Conservation (phyloP, 768 basidiomycete species). For the Chalciporus sphaerocephalus region DNA sequence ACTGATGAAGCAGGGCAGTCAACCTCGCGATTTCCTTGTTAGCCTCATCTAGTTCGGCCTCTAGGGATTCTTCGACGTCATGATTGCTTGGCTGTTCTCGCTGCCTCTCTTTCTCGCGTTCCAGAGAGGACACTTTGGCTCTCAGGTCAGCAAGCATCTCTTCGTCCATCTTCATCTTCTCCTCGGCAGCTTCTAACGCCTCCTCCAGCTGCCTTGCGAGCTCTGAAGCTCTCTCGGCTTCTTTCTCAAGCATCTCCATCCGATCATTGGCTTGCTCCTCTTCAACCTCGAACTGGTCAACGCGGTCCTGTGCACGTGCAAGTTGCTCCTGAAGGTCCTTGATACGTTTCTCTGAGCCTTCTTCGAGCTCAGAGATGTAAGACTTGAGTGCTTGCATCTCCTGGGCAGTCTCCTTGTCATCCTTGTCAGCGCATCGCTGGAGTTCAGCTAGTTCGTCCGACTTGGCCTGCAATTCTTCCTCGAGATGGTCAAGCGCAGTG, state of each 20-base stretch:
- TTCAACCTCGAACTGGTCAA: slow-evolving; percentile 40
- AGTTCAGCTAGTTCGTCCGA: slow-evolving; percentile 22
- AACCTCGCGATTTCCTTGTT: slow-evolving; percentile 71
- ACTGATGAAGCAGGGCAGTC: slow-evolving; percentile 61
- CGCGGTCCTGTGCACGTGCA: slow-evolving; percentile 40
- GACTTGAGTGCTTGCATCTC: slow-evolving; percentile 41
- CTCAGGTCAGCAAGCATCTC: slow-evolving; percentile 48
- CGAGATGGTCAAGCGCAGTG: slow-evolving; percentile 23
- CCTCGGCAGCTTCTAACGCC: slow-evolving; percentile 70
- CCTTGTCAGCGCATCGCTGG: slow-evolving; percentile 22
- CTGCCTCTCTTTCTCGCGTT: slow-evolving; percentile 50
- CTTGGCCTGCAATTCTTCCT: slow-evolving; percentile 43
- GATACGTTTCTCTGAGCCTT: slow-evolving; percentile 47
- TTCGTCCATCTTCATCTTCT: slow-evolving; percentile 62
- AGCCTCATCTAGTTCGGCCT: slow-evolving; percentile 73
- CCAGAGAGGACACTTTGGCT: slow-evolving; percentile 47
- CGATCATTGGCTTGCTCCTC: slow-evolving; percentile 48
- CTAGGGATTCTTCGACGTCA: slow-evolving; percentile 59
- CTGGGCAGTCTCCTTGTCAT: slow-evolving; percentile 24
- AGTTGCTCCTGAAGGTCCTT: slow-evolving; percentile 57
- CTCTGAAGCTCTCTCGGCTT: slow-evolving; percentile 49
- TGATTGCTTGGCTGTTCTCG: slow-evolving; percentile 36
- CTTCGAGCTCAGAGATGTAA: slow-evolving; percentile 57
- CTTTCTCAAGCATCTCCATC: slow-evolving; percentile 48
- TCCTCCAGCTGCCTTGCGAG: slow-evolving; percentile 67